These are phyloP conservation scores for Achlya hypogyna DNA, from an alignment of 352 stramenopile genomes.

Conservation along the genomic window DNA sequence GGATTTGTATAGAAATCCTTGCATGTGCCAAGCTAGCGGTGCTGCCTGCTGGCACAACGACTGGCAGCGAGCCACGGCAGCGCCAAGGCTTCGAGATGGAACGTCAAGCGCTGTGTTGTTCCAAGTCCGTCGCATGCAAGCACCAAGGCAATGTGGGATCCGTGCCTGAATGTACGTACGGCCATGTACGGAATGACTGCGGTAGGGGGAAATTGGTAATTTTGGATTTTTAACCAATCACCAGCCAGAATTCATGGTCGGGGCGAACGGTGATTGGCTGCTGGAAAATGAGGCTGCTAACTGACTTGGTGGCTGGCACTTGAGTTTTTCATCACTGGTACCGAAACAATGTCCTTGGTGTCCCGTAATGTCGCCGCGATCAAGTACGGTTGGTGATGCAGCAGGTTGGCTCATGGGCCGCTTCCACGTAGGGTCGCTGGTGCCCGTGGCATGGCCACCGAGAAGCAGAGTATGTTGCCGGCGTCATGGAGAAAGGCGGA, in stretches of 20 bases:
- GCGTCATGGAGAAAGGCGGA: not conserved
- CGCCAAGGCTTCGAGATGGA: too few relatives aligned
- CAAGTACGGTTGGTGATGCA: conserved; percentile 23
- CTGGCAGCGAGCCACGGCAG: too few relatives aligned
- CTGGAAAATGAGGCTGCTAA: conserved; percentile 3
- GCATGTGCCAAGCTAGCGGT: too few relatives aligned
- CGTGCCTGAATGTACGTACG: not conserved
- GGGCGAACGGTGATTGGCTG: not conserved
- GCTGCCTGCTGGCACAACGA: too few relatives aligned
- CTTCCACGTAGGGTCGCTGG: conserved; percentile 38
- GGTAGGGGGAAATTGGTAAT: not conserved
- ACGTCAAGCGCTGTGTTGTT: too few relatives aligned
- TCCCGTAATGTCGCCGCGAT: conserved; percentile 27
- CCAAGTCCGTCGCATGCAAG: too few relatives aligned
- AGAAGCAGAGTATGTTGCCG: conserved; percentile 93
- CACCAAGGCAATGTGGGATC: too few relatives aligned
- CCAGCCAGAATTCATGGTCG: not conserved
- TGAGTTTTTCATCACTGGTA: conserved; percentile 20
- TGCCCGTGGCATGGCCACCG: conserved; percentile 94
- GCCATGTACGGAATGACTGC: conserved; percentile 14
- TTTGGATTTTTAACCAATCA: conserved; percentile 15
- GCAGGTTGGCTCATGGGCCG: not conserved
- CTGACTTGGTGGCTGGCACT: conserved; percentile 20
- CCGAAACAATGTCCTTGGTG: conserved; percentile 24
- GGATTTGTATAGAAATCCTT: too few relatives aligned